phyloP scores from a whole-genome alignment of 1,139 yeast genomes.

The Yamadazyma songkhlaensis region DNA sequence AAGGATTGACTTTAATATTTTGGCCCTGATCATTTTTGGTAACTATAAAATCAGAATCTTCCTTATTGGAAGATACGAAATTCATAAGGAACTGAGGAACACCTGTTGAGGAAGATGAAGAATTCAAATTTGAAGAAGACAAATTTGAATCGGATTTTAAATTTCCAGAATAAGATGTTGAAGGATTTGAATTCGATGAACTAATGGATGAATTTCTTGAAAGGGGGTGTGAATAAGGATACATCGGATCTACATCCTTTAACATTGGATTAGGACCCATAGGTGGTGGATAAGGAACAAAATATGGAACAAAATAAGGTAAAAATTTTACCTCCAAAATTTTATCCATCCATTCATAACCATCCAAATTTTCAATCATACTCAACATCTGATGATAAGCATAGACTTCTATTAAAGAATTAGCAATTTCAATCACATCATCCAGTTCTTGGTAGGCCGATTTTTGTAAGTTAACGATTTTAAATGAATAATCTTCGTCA shows the following conservation, averaged over 20 bases:
- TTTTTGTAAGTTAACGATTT: slow-evolving; percentile 7
- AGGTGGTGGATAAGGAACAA: neutral
- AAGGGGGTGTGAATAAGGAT: slow-evolving; percentile 2
- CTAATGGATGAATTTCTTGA: slow-evolving; percentile 5
- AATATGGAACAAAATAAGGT: slow-evolving; percentile 7
- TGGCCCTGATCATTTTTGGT: slow-evolving; percentile 30
- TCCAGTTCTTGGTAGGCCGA: slow-evolving; percentile 2
- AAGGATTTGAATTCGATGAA: slow-evolving; percentile 4
- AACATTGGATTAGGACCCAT: neutral
- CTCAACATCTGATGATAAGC: slow-evolving; percentile 15
- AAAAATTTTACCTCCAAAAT: slow-evolving; percentile 18
- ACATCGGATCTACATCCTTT: neutral
- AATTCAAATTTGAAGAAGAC: slow-evolving; percentile 6
- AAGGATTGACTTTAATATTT: slow-evolving; percentile 32
- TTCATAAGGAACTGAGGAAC: slow-evolving; percentile 34
- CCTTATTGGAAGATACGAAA: slow-evolving; percentile 16
- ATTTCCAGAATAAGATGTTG: slow-evolving; percentile 6
- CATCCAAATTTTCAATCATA: slow-evolving; percentile 22
- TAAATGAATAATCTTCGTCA: slow-evolving; percentile 1
- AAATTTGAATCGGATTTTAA: neutral
- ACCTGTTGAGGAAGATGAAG: slow-evolving; percentile 12
- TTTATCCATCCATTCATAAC: slow-evolving; percentile 23
- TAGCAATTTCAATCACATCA: slow-evolving; percentile 6
- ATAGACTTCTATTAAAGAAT: slow-evolving; percentile 15
- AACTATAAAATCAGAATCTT: slow-evolving; percentile 14